Evolutionary conservation across 352 stramenopile genomes (phyloP).

Genomic region (Saprolegnia parasitica): DNA sequence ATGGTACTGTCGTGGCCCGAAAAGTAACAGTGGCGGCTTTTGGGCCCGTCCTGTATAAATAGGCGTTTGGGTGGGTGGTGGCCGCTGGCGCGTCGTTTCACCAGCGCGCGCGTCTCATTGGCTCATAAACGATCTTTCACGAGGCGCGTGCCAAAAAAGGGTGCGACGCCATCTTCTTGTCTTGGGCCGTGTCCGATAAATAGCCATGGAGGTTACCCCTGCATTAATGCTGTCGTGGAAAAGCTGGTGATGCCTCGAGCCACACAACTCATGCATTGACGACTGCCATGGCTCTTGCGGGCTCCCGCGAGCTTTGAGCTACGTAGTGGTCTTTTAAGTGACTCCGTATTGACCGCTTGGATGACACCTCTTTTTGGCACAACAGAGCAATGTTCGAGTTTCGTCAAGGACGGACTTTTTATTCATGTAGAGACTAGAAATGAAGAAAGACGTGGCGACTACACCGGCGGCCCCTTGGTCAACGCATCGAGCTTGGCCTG

Average conservation of each 20-base stretch:
- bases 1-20: background rate
- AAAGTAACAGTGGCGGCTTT: background rate
- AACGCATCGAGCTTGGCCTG: slow-evolving; percentile 26
- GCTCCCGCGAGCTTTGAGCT: too few species aligned
- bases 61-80: background rate
- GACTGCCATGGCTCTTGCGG: too few species aligned
- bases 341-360: too few species aligned
- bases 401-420: background rate
- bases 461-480: slow-evolving; percentile 10
- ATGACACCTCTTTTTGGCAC: too few species aligned
- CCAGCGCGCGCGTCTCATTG: background rate
- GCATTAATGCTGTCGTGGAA: too few species aligned
- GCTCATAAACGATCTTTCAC: background rate
- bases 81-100: background rate
- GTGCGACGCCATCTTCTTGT: background rate
- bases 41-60: background rate
- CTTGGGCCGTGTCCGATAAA: background rate
- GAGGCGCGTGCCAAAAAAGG: background rate
- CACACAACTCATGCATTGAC: too few species aligned
- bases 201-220: background rate
- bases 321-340: too few species aligned
- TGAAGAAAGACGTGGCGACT: background rate
- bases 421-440: background rate
- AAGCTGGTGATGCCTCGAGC: too few species aligned
- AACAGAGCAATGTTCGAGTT: too few species aligned